phyloP scores from a whole-genome alignment of 78 protist genomes.

The Dictyostelium citrinum region DNA sequence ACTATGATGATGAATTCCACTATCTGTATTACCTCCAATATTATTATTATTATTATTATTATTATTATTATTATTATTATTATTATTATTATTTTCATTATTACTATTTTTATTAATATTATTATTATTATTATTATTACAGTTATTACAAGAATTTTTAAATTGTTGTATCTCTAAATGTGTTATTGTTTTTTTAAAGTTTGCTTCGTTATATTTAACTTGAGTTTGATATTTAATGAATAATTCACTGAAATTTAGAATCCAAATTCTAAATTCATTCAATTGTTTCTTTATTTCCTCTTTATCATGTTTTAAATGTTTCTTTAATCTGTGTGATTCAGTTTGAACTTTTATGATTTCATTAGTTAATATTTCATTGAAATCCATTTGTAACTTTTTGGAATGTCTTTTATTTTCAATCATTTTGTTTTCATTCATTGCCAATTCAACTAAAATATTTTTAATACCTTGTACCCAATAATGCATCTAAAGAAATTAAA shows the following conservation, averaged over 20 bases:
- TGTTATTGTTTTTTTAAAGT: neutral
- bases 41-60: neutral
- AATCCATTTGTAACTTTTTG: neutral
- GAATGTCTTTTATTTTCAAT: constrained; percentile 5
- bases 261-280: neutral
- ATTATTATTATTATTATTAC: neutral
- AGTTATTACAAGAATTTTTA: neutral
- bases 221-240: neutral
- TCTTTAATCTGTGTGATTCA: neutral
- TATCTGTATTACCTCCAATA: neutral
- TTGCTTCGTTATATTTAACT: neutral
- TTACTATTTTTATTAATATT: neutral
- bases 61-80: neutral
- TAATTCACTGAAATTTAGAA: neutral
- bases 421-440: neutral
- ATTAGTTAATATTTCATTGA: neutral
- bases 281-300: constrained; percentile 5
- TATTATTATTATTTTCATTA: neutral
- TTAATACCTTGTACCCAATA: constrained; percentile 64
- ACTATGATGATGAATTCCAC: neutral
- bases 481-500: neutral
- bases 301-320: neutral
- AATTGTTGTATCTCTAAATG: neutral
- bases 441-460: constrained; percentile 29
- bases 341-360: neutral